Percentiles rank a stretch among this genome's conserved stretches.
These are phyloP conservation scores for Grosmannia serpens DNA, from an alignment of 2,329 filamentous ascomycete species.

Conservation along the genomic window DNA sequence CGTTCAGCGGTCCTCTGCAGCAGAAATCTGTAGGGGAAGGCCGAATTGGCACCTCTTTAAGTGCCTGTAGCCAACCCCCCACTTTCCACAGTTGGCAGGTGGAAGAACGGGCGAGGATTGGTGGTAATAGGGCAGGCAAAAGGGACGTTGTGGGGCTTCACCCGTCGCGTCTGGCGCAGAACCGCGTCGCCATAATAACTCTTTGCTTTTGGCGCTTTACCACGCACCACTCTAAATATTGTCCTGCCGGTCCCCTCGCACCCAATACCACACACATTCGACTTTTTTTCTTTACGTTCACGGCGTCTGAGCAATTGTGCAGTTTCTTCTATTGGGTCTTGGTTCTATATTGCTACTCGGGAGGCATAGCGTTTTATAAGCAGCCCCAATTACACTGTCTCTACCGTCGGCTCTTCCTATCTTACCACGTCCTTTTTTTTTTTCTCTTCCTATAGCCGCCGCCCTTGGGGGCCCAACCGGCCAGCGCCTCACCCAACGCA, in stretches of 20 bases:
- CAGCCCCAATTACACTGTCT: not conserved
- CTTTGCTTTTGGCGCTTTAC: not conserved
- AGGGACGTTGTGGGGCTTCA: not conserved
- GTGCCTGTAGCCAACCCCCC: not conserved
- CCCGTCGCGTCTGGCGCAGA: slow-evolving; percentile 6
- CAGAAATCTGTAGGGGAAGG: not conserved
- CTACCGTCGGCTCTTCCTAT: not conserved
- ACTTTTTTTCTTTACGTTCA: not conserved
- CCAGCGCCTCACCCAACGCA: not conserved
- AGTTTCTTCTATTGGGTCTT: not conserved
- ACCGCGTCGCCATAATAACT: slow-evolving; percentile 10
- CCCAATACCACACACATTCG: not conserved
- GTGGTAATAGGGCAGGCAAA: not conserved
- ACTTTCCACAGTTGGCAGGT: slow-evolving; percentile 6
- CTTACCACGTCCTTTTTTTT: not conserved
- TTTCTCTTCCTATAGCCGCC: not conserved
- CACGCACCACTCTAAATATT: not conserved
- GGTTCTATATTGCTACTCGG: not conserved
- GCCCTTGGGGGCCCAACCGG: not conserved
- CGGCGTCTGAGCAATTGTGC: not conserved
- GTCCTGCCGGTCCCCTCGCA: not conserved
- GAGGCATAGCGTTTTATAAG: not conserved
- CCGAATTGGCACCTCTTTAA: not conserved
- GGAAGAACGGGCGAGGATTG: not conserved
- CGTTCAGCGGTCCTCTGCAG: not conserved